Evolutionary conservation across 176 grass and related monocot genomes (phyloP), one percentile per base, ranked within the genome.

Genomic region (Melocanna baccifera): DNA sequence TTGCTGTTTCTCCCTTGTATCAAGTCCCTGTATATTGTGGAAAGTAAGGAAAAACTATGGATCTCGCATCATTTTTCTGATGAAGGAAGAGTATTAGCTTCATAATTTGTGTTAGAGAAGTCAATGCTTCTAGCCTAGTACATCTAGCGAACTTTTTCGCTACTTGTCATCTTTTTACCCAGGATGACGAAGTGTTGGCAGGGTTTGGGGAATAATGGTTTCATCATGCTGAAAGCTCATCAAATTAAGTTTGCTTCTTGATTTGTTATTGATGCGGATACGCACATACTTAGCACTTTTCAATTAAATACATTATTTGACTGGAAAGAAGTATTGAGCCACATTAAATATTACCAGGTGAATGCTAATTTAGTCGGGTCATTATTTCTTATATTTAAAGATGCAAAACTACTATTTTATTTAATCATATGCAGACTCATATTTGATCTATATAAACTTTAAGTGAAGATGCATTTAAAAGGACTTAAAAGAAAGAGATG

Each of bases 21-120:
- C 62, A 88, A 89, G 88, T 85, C 84, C 88, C 81, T 97, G 91
- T 97, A 94, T 92, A 97, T 97, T 94, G 71, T 78, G 83, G 91
- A 89, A 91, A 89, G 76, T 69, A 87, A 69, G 79, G 47, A 71
- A 86, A 90, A 79, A 87, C 62, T 51, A 28, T 71, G 85, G 77
- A 53, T 71, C 84, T 85, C 68, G 77, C 87, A 73, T 82, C 91
- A 92, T 87, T 85, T 92, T 93, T 72, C 64, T 71, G 77, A 91
- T 76, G 87, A 89, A 85, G 84, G 80, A 89, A 78, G 62, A 77
- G 85, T 70, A 68, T 82, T 85, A 84, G 85, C 85, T 82, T 78
- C 79, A 85, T 74, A 81, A 67, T 86, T 91, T 80, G 81, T 80
- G 81, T 88, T 87, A 88, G 92, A 81, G 71, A 77, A 72, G 79